Percentiles rank a stretch among this genome's conserved stretches.
Conservation (phyloP, 2,329 filamentous ascomycete species). For the Huntiella savannae region DNA sequence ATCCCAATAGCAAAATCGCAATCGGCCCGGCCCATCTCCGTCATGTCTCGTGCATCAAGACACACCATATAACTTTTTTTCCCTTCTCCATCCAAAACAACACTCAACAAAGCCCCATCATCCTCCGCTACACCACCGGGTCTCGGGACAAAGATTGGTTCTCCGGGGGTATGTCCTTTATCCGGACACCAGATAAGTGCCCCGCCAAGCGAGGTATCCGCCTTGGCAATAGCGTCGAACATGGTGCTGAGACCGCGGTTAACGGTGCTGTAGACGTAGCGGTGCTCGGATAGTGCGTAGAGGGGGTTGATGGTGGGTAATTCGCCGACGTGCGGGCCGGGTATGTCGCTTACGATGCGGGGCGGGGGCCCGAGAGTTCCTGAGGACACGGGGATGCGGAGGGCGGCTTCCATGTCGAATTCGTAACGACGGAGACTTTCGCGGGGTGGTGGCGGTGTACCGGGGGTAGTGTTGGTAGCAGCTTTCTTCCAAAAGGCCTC, state of each 20-base stretch:
- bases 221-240: constrained; percentile 45
- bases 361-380: constrained; percentile 3
- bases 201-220: constrained; percentile 35
- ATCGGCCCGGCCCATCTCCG: constrained; percentile 44
- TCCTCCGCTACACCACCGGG: constrained; percentile 33
- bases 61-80: constrained; percentile 46
- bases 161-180: constrained; percentile 44
- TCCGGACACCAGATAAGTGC: constrained; percentile 36
- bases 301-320: constrained; percentile 46
- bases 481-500: constrained; percentile 24
- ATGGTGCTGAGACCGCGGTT: constrained; percentile 40
- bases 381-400: not conserved
- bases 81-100: constrained; percentile 43
- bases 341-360: constrained; percentile 25
- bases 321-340: constrained; percentile 37
- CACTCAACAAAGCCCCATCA: constrained; percentile 39
- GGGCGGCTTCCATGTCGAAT: constrained; percentile 19
- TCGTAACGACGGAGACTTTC: constrained; percentile 24
- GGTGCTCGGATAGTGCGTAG: constrained; percentile 31
- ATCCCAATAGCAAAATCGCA: constrained; percentile 39
- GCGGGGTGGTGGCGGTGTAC: not conserved
- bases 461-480: constrained; percentile 19
- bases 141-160: constrained; percentile 44
- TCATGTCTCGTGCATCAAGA: constrained; percentile 41
- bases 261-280: constrained; percentile 40